Evolutionary conservation across 257 asterid genomes (phyloP), one percentile per base, ranked within the genome.

Genomic region (Rhazya stricta): DNA sequence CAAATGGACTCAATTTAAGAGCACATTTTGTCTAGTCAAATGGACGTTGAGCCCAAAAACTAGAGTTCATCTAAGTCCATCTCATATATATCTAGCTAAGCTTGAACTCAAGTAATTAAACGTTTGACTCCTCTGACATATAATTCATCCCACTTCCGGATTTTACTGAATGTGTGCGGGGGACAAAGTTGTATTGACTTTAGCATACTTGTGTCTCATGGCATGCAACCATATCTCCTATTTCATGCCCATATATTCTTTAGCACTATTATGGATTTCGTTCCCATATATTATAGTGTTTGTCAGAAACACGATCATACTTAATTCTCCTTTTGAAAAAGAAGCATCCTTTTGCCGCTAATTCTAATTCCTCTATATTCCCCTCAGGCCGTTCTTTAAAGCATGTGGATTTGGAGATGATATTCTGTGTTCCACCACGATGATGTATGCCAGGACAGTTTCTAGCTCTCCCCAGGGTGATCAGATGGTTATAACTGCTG

Each of bases 321-420:
- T 34, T 63, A 34, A 34, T 62, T 62, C 69, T 62, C 18, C 45
- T 32, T 62, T 37, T 32, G 25, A 7, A 15, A 48, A 62, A 61
- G 67, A 62, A 62, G 69, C 69, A 62, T 13, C 43, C 69, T 11
- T 9, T 16, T 56, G 62, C 54, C 71, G 73, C 73, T 77, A 63
- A 77, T 43, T 56, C 1, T 27, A 69, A 25, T 43, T 51, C 81
- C 74, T 70, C 71, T 60, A 34, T 67, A 25, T 58, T 74, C 50
- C 71, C 53, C 36, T 67, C 88, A 90, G 98, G 87, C 76, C 37
- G 3, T 88, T 95, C 74, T 87, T 89, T 16, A 73, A 71, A 75
- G 90, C 87, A 30, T 94, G 98, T 71, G 99, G 97, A 76, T 95
- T 92, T 70, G 98, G 90, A 70, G 91, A 87, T 23, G 94, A 92